Conservation (phyloP, 164 flowering plant genomes). For the Nelumbo lutea region DNA sequence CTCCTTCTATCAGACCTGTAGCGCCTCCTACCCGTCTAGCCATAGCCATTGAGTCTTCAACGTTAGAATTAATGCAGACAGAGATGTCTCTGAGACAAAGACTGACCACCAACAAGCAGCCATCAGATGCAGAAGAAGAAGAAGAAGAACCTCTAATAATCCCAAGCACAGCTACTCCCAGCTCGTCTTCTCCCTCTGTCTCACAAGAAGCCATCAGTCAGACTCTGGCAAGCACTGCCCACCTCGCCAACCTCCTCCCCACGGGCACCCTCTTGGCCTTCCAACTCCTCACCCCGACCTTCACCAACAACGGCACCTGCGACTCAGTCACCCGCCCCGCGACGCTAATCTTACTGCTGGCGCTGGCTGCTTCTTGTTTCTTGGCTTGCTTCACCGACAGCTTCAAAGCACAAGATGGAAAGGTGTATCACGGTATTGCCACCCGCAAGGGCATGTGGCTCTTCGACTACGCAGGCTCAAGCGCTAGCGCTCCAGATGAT, state of each 20-base stretch:
- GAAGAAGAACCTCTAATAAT: neutral
- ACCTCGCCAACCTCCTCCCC: conserved; percentile 64
- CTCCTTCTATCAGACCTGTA: neutral
- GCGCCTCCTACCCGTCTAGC: neutral
- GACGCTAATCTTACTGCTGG: conserved; percentile 25
- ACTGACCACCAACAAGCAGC: neutral
- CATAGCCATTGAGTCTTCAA: neutral
- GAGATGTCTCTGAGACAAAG: neutral
- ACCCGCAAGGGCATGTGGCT: conserved; percentile 49
- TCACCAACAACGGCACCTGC: conserved; percentile 57
- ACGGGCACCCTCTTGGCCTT: conserved; percentile 63
- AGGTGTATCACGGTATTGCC: conserved; percentile 48
- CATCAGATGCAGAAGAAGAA: neutral
- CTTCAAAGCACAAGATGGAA: conserved; percentile 31
- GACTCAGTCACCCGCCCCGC: conserved; percentile 30
- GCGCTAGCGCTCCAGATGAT: conserved; percentile 28
- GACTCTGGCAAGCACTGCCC: conserved; percentile 40
- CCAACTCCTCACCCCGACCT: conserved; percentile 44
- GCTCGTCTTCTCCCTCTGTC: conserved; percentile 9
- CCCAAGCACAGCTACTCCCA: conserved; percentile 2
- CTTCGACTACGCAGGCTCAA: conserved; percentile 28
- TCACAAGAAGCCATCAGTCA: conserved; percentile 38
- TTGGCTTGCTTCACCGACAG: conserved; percentile 65
- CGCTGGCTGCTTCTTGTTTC: conserved; percentile 44
- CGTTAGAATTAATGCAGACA: neutral